Percentiles rank a stretch among this genome's conserved stretches.
Evolutionary conservation across 306 rosid species (phyloP).

Genomic region (Castanospermum australe): DNA sequence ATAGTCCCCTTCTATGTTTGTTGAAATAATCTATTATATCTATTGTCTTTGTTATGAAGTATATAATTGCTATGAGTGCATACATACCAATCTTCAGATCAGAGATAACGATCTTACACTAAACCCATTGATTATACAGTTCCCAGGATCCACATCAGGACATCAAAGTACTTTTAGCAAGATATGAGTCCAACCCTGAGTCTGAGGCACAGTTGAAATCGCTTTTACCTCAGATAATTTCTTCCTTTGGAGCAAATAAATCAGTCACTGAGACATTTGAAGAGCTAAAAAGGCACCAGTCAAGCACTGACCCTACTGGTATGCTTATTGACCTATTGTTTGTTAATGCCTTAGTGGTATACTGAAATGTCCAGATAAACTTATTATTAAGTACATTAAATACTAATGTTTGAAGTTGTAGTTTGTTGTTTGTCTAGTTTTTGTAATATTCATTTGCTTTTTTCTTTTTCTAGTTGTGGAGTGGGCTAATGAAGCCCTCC

Average conservation of each 20-base stretch:
- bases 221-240: constrained; percentile 74
- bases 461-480: constrained; percentile 61
- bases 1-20: background rate
- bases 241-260: constrained; percentile 66
- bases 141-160: constrained; percentile 86
- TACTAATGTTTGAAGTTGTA: background rate
- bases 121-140: constrained; percentile 49
- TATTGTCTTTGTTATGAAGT: background rate
- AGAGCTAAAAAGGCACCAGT: constrained; percentile 67
- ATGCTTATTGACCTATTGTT: constrained; percentile 29
- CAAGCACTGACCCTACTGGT: constrained; percentile 71
- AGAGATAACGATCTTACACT: constrained; percentile 12
- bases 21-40: constrained; percentile 10
- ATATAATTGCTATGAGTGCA: background rate
- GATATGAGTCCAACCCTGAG: constrained; percentile 73
- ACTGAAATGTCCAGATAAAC: constrained; percentile 11
- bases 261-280: constrained; percentile 67
- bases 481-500: constrained; percentile 97
- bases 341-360: background rate
- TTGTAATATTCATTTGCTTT: constrained; percentile 8
- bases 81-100: background rate
- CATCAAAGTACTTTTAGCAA: constrained; percentile 59
- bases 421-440: background rate
- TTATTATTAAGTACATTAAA: background rate
- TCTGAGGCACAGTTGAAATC: constrained; percentile 64